phyloP scores from a whole-genome alignment of 345 rosid genomes.

The Bruguiera parviflora region DNA sequence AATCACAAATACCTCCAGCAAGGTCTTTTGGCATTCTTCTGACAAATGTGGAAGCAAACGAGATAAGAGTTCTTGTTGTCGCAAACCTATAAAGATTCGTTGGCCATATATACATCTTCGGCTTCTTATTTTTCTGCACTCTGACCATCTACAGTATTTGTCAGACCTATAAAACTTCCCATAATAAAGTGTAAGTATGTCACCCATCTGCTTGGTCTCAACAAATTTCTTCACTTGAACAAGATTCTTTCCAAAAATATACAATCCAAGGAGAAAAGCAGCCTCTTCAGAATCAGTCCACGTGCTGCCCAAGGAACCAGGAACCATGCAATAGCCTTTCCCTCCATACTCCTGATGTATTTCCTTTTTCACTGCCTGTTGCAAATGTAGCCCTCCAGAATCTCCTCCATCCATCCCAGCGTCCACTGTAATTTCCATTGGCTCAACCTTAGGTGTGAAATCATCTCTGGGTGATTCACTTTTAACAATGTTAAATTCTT shows the following conservation, averaged over 20 bases:
- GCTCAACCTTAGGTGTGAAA: conserved; percentile 23
- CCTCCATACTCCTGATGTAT: conserved; percentile 11
- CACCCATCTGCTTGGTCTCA: conserved; percentile 43
- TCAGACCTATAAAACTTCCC: conserved; percentile 52
- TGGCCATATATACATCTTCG: conserved; percentile 43
- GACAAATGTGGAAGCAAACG: conserved; percentile 41
- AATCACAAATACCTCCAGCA: conserved; percentile 42
- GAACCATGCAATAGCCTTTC: conserved; percentile 25
- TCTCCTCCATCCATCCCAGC: conserved; percentile 1
- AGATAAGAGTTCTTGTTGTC: conserved; percentile 54
- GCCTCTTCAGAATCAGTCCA: conserved; percentile 41
- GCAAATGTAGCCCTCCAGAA: conserved; percentile 5
- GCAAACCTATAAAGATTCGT: conserved; percentile 49
- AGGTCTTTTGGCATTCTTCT: conserved; percentile 29
- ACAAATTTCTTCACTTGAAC: conserved; percentile 45
- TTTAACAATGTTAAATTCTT: conserved; percentile 4
- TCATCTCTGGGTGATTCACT: conserved; percentile 1
- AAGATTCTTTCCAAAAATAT: conserved; percentile 62
- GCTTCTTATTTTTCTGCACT: conserved; percentile 42
- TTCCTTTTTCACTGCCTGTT: conserved; percentile 18
- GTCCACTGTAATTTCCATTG: conserved; percentile 9
- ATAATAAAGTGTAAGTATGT: conserved; percentile 48
- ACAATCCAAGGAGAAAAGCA: conserved; percentile 53
- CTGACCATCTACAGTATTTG: conserved; percentile 52
- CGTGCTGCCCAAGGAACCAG: conserved; percentile 30